Percentiles rank a stretch among this genome's conserved stretches.
These are phyloP conservation scores for Diaporthe ilicicola DNA, from an alignment of 2,329 filamentous ascomycete genomes.

Conservation along the genomic window DNA sequence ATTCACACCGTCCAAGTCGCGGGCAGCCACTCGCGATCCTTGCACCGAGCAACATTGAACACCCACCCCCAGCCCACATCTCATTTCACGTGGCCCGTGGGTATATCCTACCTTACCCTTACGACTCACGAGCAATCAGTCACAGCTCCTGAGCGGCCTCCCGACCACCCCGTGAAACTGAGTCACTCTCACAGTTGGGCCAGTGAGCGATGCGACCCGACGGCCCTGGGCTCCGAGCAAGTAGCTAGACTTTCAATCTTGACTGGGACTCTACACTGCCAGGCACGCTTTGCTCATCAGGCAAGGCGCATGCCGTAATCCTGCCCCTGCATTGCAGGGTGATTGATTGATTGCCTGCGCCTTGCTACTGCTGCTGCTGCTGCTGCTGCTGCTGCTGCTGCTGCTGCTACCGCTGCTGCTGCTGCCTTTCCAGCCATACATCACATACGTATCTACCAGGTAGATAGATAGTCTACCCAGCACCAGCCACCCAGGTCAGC, in stretches of 20 bases:
- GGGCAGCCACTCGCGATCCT: slow-evolving; percentile 9
- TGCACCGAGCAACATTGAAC: slow-evolving; percentile 7
- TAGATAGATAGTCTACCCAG: too few relatives aligned
- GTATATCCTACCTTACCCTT: neutral
- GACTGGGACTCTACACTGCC: neutral
- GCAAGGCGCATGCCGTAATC: slow-evolving; percentile 15
- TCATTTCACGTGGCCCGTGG: slow-evolving; percentile 17
- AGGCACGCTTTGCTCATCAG: neutral
- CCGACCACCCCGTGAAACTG: neutral
- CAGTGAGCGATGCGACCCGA: neutral
- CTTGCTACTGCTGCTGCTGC: neutral
- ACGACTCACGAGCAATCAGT: slow-evolving; percentile 4
- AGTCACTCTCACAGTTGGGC: neutral
- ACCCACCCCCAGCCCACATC: slow-evolving; percentile 18
- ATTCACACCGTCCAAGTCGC: slow-evolving; percentile 3
- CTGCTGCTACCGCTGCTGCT: neutral
- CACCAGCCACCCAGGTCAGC: neutral
- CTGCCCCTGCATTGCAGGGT: slow-evolving; percentile 14
- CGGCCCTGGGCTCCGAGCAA: neutral
- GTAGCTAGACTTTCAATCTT: neutral
- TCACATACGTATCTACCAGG: neutral
- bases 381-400: neutral
- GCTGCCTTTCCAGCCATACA: neutral
- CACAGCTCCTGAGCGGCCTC: slow-evolving; percentile 20
- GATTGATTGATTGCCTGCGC: slow-evolving; percentile 9